phyloP scores from a whole-genome alignment of 306 rosid genomes.

The Cucurbita moschata region DNA sequence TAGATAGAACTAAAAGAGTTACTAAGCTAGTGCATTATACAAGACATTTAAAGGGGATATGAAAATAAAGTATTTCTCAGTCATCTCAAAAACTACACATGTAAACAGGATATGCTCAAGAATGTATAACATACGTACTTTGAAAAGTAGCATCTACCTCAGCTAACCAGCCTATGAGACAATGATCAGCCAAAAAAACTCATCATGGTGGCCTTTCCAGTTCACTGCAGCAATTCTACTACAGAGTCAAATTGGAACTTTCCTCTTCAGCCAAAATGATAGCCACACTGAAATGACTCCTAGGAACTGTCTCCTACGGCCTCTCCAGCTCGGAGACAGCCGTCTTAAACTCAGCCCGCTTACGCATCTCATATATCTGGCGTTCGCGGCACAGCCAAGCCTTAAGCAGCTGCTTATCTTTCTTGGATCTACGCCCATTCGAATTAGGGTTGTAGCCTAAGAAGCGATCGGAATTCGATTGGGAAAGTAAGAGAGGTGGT shows the following conservation, averaged over 20 bases:
- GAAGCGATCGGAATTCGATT: conserved; percentile 9
- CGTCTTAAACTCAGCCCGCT: conserved; percentile 78
- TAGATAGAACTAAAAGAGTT: not conserved
- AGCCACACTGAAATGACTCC: not conserved
- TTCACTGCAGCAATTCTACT: not conserved
- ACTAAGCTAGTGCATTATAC: not conserved
- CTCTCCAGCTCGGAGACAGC: conserved; percentile 82
- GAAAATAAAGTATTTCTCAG: not conserved
- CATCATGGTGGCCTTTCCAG: not conserved
- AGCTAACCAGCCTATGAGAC: not conserved
- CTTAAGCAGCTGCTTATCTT: conserved; percentile 73
- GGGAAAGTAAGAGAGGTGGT: conserved; percentile 13
- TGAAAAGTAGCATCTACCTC: not conserved
- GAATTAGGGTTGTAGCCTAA: conserved; percentile 29
- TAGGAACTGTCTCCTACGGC: conserved; percentile 58
- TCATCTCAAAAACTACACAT: not conserved
- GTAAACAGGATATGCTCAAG: not conserved
- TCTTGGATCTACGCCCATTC: conserved; percentile 96
- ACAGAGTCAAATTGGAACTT: not conserved
- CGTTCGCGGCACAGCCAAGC: conserved; percentile 75
- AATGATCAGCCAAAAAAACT: not conserved
- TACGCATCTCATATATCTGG: conserved; percentile 93
- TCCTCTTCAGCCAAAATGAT: not conserved
- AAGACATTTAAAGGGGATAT: not conserved
- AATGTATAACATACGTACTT: not conserved